These are phyloP conservation scores for Poteriospumella lacustris DNA, from an alignment of 108 stramenopile species.

Conservation along the genomic window DNA sequence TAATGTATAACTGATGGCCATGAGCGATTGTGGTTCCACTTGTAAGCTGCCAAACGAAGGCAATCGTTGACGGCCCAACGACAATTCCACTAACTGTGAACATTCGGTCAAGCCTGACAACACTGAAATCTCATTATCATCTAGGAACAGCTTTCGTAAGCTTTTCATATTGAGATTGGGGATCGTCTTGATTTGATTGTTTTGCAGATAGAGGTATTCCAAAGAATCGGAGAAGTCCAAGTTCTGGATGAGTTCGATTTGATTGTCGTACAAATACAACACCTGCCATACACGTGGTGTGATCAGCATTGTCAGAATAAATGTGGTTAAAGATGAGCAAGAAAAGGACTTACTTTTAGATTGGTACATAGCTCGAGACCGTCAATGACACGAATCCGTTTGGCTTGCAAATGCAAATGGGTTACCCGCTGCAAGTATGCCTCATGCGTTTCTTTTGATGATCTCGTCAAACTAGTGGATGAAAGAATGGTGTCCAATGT, in stretches of 20 bases:
- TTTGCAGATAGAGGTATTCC: conserved; percentile 22
- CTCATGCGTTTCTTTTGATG: conserved; percentile 23
- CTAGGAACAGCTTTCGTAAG: conserved; percentile 21
- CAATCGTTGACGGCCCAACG: background rate
- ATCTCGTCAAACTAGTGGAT: conserved; percentile 20
- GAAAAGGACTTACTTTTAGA: conserved; percentile 1
- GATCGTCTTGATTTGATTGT: background rate
- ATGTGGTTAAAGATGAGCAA: no score
- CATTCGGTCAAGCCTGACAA: conserved; percentile 11
- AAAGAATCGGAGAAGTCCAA: background rate
- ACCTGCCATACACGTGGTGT: no score
- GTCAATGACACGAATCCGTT: conserved; percentile 18
- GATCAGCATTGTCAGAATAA: no score
- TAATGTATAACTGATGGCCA: background rate
- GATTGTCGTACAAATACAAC: conserved; percentile 26
- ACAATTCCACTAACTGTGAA: background rate
- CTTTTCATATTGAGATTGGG: background rate
- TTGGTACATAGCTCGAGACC: conserved; percentile 9
- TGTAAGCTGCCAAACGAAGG: background rate
- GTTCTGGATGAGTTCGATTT: conserved; percentile 22
- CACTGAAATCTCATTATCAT: background rate
- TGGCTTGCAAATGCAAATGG: conserved; percentile 28
- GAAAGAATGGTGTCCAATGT: background rate
- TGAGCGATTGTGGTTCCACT: background rate
- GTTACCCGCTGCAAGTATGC: background rate